Base-by-base conservation (phyloP, 2,329 filamentous ascomycete species). In the Arthrobotrys megalospora region DNA sequence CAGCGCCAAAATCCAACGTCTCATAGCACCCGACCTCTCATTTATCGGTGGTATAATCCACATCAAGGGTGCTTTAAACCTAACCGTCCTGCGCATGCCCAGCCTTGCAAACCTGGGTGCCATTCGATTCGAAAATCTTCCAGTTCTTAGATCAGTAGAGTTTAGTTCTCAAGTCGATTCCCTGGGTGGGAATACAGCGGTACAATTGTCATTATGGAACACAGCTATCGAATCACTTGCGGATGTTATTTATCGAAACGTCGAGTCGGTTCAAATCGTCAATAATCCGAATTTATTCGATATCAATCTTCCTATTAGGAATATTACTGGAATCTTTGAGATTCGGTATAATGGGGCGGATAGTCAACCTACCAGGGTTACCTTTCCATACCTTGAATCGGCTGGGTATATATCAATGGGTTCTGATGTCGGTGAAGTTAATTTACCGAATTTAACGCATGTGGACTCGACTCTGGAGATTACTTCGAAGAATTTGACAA, bases 21-120 rank as follows among this genome's bases (percentile, higher is more conserved):
- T 75, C 1, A 12, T n/a, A 45, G 70, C 70, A 8, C 62, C 62
- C 6, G 48, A 67, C 34, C 52, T 75, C n/a, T 62, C 70, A 11
- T 43, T 50, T 19, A 24, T 75, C 43, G 43, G 62, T 16, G 70
- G 52, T 0, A 16, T 36, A 32, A 19, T 73, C 14, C 21, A 14
- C 1, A 10, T 75, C 6, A 32, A 7, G 10, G 43, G 48, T 6
- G 38, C 62, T 0, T 6, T 43, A 19, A 73, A 66, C n/a, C 14
- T 75, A 32, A 52, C 28, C 1, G 10, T 16, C 10, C 8, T 75
- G 0, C 19, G 52, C 28, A 66, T 75, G 50, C 70, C 70, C 1
- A 43, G 19, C 34, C 70, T 75, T 34, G 63, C 70, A 11, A 52
- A n/a, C 41, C 24, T 75, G 0, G 63, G 70, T 32, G 14, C 50